A percentile compares a stretch with the other conserved stretches of the same genome.
phyloP scores from a whole-genome alignment of 805 yeast genomes.

The Lipomyces chichibuensis region DNA sequence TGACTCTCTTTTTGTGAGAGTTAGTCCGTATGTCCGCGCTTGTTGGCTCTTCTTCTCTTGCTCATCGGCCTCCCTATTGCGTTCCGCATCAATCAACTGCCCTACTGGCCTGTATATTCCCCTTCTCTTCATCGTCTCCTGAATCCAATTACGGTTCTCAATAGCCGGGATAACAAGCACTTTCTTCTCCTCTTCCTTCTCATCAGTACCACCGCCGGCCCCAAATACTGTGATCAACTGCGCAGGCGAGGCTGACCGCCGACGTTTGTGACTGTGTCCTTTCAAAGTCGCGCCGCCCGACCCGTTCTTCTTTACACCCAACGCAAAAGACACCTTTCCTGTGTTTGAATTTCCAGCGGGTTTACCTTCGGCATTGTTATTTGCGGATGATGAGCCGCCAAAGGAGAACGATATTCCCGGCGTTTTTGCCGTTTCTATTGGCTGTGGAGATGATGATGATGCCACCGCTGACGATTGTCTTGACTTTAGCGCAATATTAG shows the following conservation, averaged over 20 bases:
- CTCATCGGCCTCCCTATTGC: conserved; percentile 27
- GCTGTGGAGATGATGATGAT: background rate
- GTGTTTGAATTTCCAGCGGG: background rate
- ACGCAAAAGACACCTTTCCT: conserved; percentile 12
- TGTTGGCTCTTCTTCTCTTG: conserved; percentile 22
- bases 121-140: conserved; percentile 24
- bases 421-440: background rate
- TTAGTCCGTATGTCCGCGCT: conserved; percentile 21
- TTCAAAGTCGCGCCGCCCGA: conserved; percentile 7
- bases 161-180: conserved; percentile 29
- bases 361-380: conserved; percentile 1
- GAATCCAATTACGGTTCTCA: conserved; percentile 31
- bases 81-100: conserved; percentile 23
- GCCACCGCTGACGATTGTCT: background rate
- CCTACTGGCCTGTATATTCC: conserved; percentile 28
- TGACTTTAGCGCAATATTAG: background rate
- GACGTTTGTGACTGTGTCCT: conserved; percentile 25
- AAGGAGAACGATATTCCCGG: conserved; percentile 28
- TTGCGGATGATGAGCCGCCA: conserved; percentile 11
- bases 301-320: conserved; percentile 11
- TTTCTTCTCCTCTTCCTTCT: conserved; percentile 6
- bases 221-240: conserved; percentile 30
- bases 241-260: conserved; percentile 23
- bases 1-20: background rate
- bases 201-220: conserved; percentile 12